Evolutionary conservation across 768 basidiomycete species (phyloP), one percentile per base, ranked within the genome.

Genomic region (Termitomyces sp.): DNA sequence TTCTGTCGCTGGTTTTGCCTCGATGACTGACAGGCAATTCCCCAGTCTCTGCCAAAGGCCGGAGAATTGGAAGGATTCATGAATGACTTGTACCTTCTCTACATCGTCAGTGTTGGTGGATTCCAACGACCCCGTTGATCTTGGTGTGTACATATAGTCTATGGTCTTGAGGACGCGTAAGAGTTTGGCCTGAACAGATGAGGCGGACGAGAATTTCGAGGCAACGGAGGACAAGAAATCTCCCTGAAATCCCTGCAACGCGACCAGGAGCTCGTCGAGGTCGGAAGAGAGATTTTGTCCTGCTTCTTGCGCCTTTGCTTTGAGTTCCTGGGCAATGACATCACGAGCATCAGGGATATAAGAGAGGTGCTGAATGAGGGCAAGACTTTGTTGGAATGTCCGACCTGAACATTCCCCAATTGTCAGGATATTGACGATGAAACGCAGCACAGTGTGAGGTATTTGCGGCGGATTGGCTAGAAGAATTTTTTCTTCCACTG

Each of bases 371-470:
- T 96, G 94, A 60, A 99, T 98, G 38, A 98, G 83, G 17, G 88
- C 82, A 47, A 98, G 80, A 45, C 93, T 95, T 70, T 95, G 88
- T 66, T 94, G 90, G 84, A 99, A 99, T n/a, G 96, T 97, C 37
- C 91, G 83, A 47, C 90, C 92, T 29, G 95, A 94, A 70, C 96
- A 98, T 78, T 99, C 97, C 48, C 97, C 97, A 20, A 90, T 83
- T n/a, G 97, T 98, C 64, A 99, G 79, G 67, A 98, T 94, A 73
- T 98, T 98, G 71, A 97, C 94, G 62, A 98, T 94, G 42, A 95
- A 84, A 42, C 92, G 88, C 31, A 98, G 81, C n/a, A 91, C 87
- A 4, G 85, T 72, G 56, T 91, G 85, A 7, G 96, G 94, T 61
- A 98, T 88, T 65, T 89, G 87, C 12, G 97, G 97, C 17, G 92